Base-by-base conservation (phyloP, 371 early-diverging fungal species). In the Mucor racemosus region DNA sequence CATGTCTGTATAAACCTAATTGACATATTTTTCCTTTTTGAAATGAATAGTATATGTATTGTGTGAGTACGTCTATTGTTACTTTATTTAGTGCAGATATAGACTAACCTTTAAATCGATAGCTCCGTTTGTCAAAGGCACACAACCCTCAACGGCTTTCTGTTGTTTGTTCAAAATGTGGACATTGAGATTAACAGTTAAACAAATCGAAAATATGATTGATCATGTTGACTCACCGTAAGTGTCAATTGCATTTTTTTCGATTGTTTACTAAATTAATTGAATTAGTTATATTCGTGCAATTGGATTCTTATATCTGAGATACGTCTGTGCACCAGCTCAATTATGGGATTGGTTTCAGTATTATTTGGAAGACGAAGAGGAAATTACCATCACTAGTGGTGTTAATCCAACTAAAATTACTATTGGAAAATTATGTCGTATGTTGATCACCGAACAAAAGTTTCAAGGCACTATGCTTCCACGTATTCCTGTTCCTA, bases 101-200 rank as follows among this genome's bases (percentile, higher is more conserved):
- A 55, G 14, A 55, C 55, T 55, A 55, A 55, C 7, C 55, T 35
- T 34, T 13, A 21, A 14, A 15, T 15, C 7, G 1, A 48, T 79
- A 91, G 94, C 92, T 60, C 96, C 96, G 5, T 94, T 93, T 73
- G 68, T 94, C 38, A 93, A 91, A 70, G 94, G 92, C 4, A 92
- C 89, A 8, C 87, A 87, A 19, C 92, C 93, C 11, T 91, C 92
- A 4, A 93, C 94, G 6, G 93, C 94, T 0, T 95, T 91, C 75
- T 94, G 94, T 64, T 83, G 94, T 53, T 81, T 95, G 35, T 94
- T 88, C 79, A 95, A 94, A 75, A 83, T 94, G 48, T 94, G 94
- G 94, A 94, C 93, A 3, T 71, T 94, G 34, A 78, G 85, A 40
- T 72, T 94, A 41, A 94, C 93, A 1, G 79, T 91, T 8, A 91